Evolutionary conservation across 2,329 filamentous ascomycete genomes (phyloP).

Genomic region (Conoideocrella luteorostrata): DNA sequence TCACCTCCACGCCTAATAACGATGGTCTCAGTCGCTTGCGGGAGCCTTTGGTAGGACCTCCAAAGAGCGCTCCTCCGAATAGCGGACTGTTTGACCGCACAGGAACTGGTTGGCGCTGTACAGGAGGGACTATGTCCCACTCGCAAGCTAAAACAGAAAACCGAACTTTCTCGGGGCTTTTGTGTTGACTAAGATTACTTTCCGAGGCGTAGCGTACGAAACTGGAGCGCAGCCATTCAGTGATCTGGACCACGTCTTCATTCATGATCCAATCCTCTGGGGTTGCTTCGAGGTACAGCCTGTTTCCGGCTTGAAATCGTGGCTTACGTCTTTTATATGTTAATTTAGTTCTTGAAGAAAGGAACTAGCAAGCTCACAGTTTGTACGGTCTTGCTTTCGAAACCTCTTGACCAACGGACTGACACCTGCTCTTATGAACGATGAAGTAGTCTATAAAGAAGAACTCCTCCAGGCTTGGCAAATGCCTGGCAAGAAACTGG

Average conservation of each 20-base stretch:
- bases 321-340: neutral
- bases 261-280: slow-evolving; percentile 28
- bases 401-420: neutral
- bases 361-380: slow-evolving; percentile 2
- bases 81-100: neutral
- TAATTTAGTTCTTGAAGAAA: neutral
- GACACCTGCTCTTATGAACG: slow-evolving; percentile 20
- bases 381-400: neutral
- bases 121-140: slow-evolving; percentile 22
- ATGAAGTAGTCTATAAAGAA: slow-evolving; percentile 40
- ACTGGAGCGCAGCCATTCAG: slow-evolving; percentile 30
- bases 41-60: neutral
- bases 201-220: slow-evolving; percentile 31
- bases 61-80: too few relatives aligned
- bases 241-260: slow-evolving; percentile 27
- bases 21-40: neutral
- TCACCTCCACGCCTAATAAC: neutral
- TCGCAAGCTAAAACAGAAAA: slow-evolving; percentile 37
- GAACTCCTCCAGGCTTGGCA: slow-evolving; percentile 35
- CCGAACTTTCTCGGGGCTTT: slow-evolving; percentile 28
- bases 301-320: slow-evolving; percentile 9
- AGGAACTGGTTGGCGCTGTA: neutral
- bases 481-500: slow-evolving; percentile 35
- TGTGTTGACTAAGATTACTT: slow-evolving; percentile 25
- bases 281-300: slow-evolving; percentile 28